Evolutionary conservation across 2,329 filamentous ascomycete species (phyloP).

Genomic region (Emydomyces testavorans): DNA sequence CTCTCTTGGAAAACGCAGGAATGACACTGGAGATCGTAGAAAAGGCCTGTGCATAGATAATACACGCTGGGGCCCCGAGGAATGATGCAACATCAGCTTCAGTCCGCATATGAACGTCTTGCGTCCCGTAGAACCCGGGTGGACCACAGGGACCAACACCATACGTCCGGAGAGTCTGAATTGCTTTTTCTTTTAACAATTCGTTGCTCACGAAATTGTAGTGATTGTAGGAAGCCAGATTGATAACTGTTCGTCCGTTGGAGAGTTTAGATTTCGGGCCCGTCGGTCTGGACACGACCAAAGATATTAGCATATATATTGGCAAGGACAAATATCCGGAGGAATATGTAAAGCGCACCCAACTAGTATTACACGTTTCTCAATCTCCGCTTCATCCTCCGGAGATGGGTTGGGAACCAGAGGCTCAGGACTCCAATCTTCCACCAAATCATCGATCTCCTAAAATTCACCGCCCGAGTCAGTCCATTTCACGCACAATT

Average conservation of each 20-base stretch:
- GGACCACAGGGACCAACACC: slow-evolving; percentile 94
- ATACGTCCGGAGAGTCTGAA: slow-evolving; percentile 85
- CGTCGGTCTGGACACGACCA: slow-evolving; percentile 52
- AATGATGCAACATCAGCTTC: slow-evolving; percentile 88
- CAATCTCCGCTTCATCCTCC: slow-evolving; percentile 69
- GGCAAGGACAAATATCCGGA: neutral
- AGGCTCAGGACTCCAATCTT: slow-evolving; percentile 92
- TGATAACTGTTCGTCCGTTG: slow-evolving; percentile 81
- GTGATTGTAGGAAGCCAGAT: slow-evolving; percentile 91
- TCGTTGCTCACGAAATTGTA: slow-evolving; percentile 96
- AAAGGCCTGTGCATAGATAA: slow-evolving; percentile 92
- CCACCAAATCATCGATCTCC: slow-evolving; percentile 94
- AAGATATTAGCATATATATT: slow-evolving; percentile 9
- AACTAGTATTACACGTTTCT: slow-evolving; percentile 75
- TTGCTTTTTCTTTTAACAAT: slow-evolving; percentile 83
- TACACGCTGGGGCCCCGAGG: slow-evolving; percentile 75
- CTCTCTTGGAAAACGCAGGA: slow-evolving; percentile 90
- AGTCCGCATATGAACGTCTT: slow-evolving; percentile 95
- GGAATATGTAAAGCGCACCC: slow-evolving; percentile 47
- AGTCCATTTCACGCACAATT: too few species aligned
- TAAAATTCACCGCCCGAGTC: slow-evolving; percentile 22
- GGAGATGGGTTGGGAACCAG: slow-evolving; percentile 62
- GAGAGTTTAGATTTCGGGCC: slow-evolving; percentile 81
- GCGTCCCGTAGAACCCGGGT: slow-evolving; percentile 94
- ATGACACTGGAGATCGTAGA: slow-evolving; percentile 96